These are phyloP conservation scores for Akanthomyces lecanii DNA, from an alignment of 2,329 filamentous ascomycete species.

Conservation along the genomic window DNA sequence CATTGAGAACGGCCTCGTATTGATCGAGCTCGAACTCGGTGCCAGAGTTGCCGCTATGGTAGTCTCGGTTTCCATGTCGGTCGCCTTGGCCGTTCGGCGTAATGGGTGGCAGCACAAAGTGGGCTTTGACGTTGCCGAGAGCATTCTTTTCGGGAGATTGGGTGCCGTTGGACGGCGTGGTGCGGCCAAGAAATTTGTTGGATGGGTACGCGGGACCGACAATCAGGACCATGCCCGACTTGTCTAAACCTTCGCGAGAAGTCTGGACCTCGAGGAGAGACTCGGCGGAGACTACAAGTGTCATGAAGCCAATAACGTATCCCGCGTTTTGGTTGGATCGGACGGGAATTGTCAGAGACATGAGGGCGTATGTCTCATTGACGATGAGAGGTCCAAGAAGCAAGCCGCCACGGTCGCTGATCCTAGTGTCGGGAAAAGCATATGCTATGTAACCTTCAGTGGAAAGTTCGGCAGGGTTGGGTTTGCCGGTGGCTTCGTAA, in stretches of 20 bases:
- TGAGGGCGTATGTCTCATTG: constrained; percentile 68
- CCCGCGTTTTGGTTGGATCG: constrained; percentile 58
- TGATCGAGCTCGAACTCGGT: constrained; percentile 53
- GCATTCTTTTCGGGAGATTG: constrained; percentile 35
- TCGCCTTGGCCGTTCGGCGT: constrained; percentile 36
- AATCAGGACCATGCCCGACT: constrained; percentile 67
- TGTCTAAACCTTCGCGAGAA: constrained; percentile 65
- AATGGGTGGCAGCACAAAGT: constrained; percentile 58
- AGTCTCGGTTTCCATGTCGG: constrained; percentile 38
- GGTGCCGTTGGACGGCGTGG: constrained; percentile 44
- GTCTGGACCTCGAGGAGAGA: constrained; percentile 57
- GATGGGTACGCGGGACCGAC: constrained; percentile 64
- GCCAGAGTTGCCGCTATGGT: constrained; percentile 36
- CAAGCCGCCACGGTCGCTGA: constrained; percentile 53
- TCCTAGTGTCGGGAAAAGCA: constrained; percentile 47
- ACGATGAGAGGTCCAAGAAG: constrained; percentile 71
- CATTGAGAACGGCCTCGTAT: constrained; percentile 61
- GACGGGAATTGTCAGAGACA: constrained; percentile 80
- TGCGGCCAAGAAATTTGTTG: constrained; percentile 55
- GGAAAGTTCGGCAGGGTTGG: constrained; percentile 37
- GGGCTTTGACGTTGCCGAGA: constrained; percentile 45
- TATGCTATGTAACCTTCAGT: constrained; percentile 42
- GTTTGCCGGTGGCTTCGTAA: constrained; percentile 46
- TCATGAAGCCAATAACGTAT: constrained; percentile 78
- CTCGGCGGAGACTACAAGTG: constrained; percentile 64